A percentile compares a stretch with the other conserved stretches of the same genome.
Conservation (phyloP, 768 basidiomycete species). For the Mycena vitilis region DNA sequence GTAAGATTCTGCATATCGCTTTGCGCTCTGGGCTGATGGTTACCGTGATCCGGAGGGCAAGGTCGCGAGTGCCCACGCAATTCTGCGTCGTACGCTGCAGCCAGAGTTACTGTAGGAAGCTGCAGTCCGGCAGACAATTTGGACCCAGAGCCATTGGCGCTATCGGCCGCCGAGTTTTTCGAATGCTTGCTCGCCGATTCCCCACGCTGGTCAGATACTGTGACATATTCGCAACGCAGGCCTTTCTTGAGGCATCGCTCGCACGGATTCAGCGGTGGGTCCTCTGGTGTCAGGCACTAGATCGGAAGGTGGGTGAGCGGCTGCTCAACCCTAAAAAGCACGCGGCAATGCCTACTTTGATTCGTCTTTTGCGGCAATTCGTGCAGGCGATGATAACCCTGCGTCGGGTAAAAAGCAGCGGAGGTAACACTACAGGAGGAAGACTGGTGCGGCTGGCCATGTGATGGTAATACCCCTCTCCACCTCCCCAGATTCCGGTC, state of each 20-base stretch:
- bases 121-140: neutral
- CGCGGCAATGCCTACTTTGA: neutral
- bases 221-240: slow-evolving; percentile 4
- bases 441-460: neutral
- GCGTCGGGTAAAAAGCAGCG: neutral
- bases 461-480: neutral
- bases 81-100: too few species aligned
- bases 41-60: neutral
- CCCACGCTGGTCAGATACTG: neutral
- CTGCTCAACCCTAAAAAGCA: too few species aligned
- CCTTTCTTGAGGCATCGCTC: slow-evolving; percentile 1
- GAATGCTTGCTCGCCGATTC: neutral
- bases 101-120: too few species aligned
- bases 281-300: neutral
- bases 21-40: neutral
- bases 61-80: neutral
- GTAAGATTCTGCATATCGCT: neutral
- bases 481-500: too few species aligned
- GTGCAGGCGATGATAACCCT: slow-evolving; percentile 8
- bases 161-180: neutral
- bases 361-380: neutral
- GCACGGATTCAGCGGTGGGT: slow-evolving; percentile 3
- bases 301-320: neutral
- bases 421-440: neutral
- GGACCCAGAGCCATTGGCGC: too few species aligned